These are phyloP conservation scores for Trametes coccinea DNA, from an alignment of 768 basidiomycete species.

Conservation along the genomic window DNA sequence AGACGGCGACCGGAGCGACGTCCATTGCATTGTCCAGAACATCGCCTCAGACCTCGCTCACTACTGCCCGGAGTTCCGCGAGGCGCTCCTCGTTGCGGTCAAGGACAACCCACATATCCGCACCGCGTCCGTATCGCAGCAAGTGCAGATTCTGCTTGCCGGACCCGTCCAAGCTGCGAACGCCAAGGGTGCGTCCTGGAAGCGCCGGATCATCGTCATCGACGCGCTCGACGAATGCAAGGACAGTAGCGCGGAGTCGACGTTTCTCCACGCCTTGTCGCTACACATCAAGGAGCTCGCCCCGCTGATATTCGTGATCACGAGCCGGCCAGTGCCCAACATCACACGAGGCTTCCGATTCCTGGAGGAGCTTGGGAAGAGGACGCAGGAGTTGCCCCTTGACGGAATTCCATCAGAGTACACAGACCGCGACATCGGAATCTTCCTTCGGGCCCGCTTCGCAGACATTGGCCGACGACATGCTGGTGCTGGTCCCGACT, in stretches of 20 bases:
- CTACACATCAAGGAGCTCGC: not conserved
- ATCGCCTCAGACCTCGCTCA: slow-evolving; percentile 15
- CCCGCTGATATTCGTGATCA: slow-evolving; percentile 20
- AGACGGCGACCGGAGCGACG: slow-evolving; percentile 11
- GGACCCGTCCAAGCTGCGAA: slow-evolving; percentile 4
- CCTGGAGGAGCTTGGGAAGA: not conserved
- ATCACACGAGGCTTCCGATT: slow-evolving; percentile 3
- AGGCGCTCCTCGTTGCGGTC: not conserved
- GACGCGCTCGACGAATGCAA: slow-evolving; percentile 25
- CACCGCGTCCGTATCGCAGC: not conserved
- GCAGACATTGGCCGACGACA: not conserved
- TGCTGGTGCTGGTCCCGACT: not conserved
- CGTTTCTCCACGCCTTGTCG: slow-evolving; percentile 5
- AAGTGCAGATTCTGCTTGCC: slow-evolving; percentile 13
- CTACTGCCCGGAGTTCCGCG: not conserved
- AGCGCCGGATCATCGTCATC: slow-evolving; percentile 5
- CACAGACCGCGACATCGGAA: slow-evolving; percentile 1
- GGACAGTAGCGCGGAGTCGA: slow-evolving; percentile 1
- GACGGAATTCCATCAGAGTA: not conserved
- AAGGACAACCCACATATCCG: not conserved
- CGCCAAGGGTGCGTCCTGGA: not conserved
- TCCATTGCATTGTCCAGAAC: slow-evolving; percentile 13
- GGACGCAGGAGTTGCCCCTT: not conserved
- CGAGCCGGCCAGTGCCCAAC: slow-evolving; percentile 15
- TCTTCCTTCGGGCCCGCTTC: not conserved